Percentiles rank a stretch among this genome's conserved stretches.
Conservation (phyloP, 352 stramenopile genomes). For the Globisporangium heterothallicum region DNA sequence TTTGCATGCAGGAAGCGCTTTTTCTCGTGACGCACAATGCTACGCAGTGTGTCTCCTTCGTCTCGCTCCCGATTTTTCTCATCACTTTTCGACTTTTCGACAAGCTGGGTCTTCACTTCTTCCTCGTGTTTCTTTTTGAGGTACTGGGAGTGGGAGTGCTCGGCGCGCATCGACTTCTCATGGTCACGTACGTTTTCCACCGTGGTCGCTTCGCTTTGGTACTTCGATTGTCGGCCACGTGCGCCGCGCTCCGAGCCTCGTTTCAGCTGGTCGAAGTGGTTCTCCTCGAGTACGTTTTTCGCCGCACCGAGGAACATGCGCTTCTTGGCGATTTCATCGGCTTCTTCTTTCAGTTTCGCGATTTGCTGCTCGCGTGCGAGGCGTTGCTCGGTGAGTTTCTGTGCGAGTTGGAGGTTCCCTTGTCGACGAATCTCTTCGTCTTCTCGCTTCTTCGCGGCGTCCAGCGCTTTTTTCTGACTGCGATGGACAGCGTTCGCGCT, state of each 20-base stretch:
- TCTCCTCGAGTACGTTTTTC: slow-evolving; percentile 80
- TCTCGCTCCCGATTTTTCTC: slow-evolving; percentile 29
- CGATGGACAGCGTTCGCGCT: slow-evolving; percentile 49
- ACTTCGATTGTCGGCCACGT: slow-evolving; percentile 37
- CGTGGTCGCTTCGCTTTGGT: slow-evolving; percentile 36
- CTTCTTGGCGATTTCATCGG: slow-evolving; percentile 65
- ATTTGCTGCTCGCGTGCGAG: slow-evolving; percentile 40
- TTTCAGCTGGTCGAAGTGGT: slow-evolving; percentile 64
- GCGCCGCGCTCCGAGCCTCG: slow-evolving; percentile 54
- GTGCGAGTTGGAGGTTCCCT: slow-evolving; percentile 67
- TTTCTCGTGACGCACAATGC: slow-evolving; percentile 59
- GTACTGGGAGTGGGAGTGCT: slow-evolving; percentile 20
- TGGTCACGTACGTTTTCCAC: slow-evolving; percentile 38
- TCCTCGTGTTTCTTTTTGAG: slow-evolving; percentile 23
- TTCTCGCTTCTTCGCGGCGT: slow-evolving; percentile 45
- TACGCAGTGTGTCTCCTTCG: slow-evolving; percentile 56
- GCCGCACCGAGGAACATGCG: slow-evolving; percentile 81
- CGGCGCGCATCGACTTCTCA: slow-evolving; percentile 33
- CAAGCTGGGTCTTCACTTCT: slow-evolving; percentile 16
- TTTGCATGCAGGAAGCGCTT: slow-evolving; percentile 49
- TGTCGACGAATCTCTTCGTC: slow-evolving; percentile 51
- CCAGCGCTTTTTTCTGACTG: slow-evolving; percentile 50
- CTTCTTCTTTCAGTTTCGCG: slow-evolving; percentile 44
- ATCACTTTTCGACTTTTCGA: slow-evolving; percentile 33
- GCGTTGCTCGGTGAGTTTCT: slow-evolving; percentile 64